Conservation (phyloP, 2,329 filamentous ascomycete genomes). For the Ilyonectria mors-panacis region DNA sequence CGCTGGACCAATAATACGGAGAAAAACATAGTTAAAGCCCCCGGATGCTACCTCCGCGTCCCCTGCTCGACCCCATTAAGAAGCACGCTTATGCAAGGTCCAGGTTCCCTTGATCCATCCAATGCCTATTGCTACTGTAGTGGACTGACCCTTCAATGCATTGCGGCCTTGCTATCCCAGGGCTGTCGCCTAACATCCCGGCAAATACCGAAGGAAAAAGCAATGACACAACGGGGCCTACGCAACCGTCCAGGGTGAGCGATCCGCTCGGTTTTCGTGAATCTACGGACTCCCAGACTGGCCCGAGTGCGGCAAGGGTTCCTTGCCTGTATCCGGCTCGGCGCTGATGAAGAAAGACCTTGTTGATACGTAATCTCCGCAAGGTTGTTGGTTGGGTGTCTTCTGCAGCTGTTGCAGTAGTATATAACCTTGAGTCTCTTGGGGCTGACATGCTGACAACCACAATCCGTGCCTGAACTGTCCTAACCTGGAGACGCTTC, state of each 20-base stretch:
- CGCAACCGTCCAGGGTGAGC: background rate
- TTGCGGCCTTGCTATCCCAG: background rate
- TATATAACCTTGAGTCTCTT: conserved; percentile 3
- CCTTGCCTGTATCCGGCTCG: background rate
- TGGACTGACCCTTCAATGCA: background rate
- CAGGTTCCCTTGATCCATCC: background rate
- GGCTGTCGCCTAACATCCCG: background rate
- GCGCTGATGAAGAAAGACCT: conserved; percentile 6
- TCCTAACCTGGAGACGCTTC: background rate
- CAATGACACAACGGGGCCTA: background rate
- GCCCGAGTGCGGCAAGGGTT: background rate
- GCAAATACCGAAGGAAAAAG: background rate
- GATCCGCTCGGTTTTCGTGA: too few relatives aligned
- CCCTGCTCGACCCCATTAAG: background rate
- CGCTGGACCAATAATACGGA: background rate
- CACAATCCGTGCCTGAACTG: background rate
- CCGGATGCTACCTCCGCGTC: background rate
- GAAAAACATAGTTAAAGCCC: background rate
- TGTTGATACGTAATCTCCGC: background rate
- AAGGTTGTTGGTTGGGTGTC: conserved; percentile 2
- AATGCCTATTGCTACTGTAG: too few relatives aligned
- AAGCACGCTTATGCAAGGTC: background rate
- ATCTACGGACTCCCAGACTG: background rate
- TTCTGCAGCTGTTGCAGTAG: background rate
- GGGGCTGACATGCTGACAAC: background rate